Evolutionary conservation across 1,284 basidiomycete species (phyloP).

Genomic region (Schizophyllum amplum): DNA sequence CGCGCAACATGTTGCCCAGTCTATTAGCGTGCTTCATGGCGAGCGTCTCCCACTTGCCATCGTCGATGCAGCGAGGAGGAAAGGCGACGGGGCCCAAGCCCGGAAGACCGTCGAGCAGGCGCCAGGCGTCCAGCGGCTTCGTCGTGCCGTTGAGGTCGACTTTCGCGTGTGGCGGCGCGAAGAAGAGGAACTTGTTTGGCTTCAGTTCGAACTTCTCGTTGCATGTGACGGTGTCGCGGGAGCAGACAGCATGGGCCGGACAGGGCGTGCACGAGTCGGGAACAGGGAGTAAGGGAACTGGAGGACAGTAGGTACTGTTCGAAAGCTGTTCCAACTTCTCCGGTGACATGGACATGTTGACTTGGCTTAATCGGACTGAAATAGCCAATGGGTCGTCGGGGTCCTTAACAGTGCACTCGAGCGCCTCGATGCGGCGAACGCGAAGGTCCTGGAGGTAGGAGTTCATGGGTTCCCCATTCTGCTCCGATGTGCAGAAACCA

Average conservation of each 20-base stretch:
- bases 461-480: not conserved
- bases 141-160: conserved; percentile 32
- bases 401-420: too few relatives aligned
- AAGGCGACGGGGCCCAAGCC: conserved; percentile 73
- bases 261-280: conserved; percentile 79
- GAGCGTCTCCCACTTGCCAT: conserved; percentile 71
- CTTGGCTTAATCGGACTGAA: too few relatives aligned
- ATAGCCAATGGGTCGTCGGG: too few relatives aligned
- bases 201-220: conserved; percentile 69
- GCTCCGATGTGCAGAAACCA: conserved; percentile 42
- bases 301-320: conserved; percentile 39
- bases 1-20: conserved; percentile 62
- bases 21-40: conserved; percentile 74
- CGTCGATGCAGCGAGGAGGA: conserved; percentile 75
- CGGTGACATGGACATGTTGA: too few relatives aligned
- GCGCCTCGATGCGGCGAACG: too few relatives aligned
- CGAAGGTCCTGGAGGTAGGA: not conserved
- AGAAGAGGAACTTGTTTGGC: conserved; percentile 52
- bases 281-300: conserved; percentile 44
- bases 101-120: conserved; percentile 65
- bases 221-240: conserved; percentile 57
- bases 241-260: conserved; percentile 76
- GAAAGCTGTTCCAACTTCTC: conserved; percentile 18
- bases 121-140: conserved; percentile 37
- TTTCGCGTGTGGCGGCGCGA: conserved; percentile 24